phyloP scores from a whole-genome alignment of 2,329 filamentous ascomycete species.

The Aspergillus fumigatus region DNA sequence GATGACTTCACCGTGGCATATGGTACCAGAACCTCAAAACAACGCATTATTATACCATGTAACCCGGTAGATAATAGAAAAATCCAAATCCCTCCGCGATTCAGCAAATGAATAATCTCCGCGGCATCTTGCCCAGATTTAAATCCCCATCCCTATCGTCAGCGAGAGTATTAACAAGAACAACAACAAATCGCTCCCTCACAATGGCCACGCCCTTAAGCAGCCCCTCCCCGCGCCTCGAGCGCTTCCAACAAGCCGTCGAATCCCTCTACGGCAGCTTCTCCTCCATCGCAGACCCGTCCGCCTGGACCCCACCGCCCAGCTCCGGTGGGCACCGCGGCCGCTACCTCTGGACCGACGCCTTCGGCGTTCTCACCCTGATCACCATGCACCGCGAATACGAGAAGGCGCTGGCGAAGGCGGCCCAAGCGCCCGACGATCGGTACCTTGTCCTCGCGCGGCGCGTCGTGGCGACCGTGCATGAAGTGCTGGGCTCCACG shows the following conservation, averaged over 20 bases:
- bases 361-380: slow-evolving; percentile 57
- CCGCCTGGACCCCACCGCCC: slow-evolving; percentile 47
- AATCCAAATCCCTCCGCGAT: not conserved
- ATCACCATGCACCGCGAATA: slow-evolving; percentile 49
- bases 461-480: slow-evolving; percentile 49
- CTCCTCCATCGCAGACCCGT: slow-evolving; percentile 24
- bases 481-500: slow-evolving; percentile 50
- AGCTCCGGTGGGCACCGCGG: slow-evolving; percentile 53
- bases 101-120: not conserved
- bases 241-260: slow-evolving; percentile 34
- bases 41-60: not conserved
- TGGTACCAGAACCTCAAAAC: no score
- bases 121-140: not conserved
- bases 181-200: not conserved
- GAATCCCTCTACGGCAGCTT: slow-evolving; percentile 39
- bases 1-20: slow-evolving; percentile 26
- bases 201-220: slow-evolving; percentile 8
- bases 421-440: slow-evolving; percentile 15
- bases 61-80: no score
- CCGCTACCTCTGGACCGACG: slow-evolving; percentile 59
- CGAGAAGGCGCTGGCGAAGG: slow-evolving; percentile 5
- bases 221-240: slow-evolving; percentile 21
- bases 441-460: slow-evolving; percentile 49
- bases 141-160: not conserved
- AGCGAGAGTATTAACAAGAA: not conserved